phyloP scores from a whole-genome alignment of 2,329 filamentous ascomycete genomes.

The Graphium sp. region DNA sequence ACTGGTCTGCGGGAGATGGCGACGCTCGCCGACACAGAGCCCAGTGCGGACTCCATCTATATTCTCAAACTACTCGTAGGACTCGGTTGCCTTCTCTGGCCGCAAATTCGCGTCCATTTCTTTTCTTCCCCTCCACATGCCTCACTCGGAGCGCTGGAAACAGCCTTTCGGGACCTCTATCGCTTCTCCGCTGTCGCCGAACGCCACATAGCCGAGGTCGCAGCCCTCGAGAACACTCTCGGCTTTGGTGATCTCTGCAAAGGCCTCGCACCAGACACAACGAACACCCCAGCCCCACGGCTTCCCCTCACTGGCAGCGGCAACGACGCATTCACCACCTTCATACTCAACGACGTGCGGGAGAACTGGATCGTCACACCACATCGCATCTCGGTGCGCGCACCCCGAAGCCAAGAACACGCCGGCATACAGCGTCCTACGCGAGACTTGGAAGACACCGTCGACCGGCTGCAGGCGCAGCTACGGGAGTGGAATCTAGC shows the following conservation, averaged over 20 bases:
- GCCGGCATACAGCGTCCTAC: neutral
- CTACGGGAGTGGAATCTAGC: slow-evolving; percentile 2
- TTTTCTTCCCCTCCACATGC: no score
- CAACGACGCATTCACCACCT: slow-evolving; percentile 21
- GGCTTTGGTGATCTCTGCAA: slow-evolving; percentile 8
- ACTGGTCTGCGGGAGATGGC: slow-evolving; percentile 3
- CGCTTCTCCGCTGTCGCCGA: slow-evolving; percentile 3
- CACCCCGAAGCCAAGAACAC: neutral
- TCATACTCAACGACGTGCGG: slow-evolving; percentile 25
- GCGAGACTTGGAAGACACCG: slow-evolving; percentile 1
- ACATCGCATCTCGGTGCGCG: slow-evolving; percentile 12
- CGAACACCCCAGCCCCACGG: slow-evolving; percentile 1
- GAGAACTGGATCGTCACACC: slow-evolving; percentile 22
- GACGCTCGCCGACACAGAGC: no score
- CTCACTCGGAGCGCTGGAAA: slow-evolving; percentile 5
- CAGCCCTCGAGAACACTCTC: slow-evolving; percentile 1
- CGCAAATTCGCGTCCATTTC: slow-evolving; percentile 7
- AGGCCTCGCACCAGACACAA: slow-evolving; percentile 5
- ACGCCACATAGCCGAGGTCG: slow-evolving; percentile 4
- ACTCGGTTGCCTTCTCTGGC: slow-evolving; percentile 7
- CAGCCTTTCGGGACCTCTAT: slow-evolving; percentile 1
- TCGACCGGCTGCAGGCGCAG: neutral
- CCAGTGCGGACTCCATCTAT: no score
- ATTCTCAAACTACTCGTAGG: slow-evolving; percentile 10
- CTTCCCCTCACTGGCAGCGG: slow-evolving; percentile 12